These are phyloP conservation scores for Hypoxylon subgilvum DNA, from an alignment of 495 filamentous ascomycete species.

Conservation along the genomic window DNA sequence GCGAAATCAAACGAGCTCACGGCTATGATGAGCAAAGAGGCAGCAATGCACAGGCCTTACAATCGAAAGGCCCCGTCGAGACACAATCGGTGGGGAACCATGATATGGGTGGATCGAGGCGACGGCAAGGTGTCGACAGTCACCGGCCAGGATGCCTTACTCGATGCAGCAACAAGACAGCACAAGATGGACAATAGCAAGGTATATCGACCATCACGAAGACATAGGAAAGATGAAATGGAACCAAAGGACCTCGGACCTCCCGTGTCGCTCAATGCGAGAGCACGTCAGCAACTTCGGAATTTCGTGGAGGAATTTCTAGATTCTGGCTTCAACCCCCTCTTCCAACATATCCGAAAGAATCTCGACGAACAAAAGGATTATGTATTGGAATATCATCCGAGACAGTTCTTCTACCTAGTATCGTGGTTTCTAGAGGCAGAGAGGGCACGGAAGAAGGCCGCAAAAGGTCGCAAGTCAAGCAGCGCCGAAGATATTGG, in stretches of 20 bases:
- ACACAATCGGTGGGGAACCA: constrained; percentile 94
- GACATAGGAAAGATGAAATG: constrained; percentile 66
- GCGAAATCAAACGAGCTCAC: constrained; percentile 75
- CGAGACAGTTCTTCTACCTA: constrained; percentile 87
- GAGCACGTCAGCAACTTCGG: constrained; percentile 73
- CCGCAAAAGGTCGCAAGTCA: constrained; percentile 54
- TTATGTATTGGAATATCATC: constrained; percentile 75
- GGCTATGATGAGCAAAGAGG: constrained; percentile 76
- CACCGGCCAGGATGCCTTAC: constrained; percentile 82
- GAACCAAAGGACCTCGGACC: constrained; percentile 78
- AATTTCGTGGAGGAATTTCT: constrained; percentile 91
- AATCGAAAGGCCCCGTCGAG: constrained; percentile 80
- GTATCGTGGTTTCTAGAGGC: constrained; percentile 94
- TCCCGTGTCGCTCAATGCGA: constrained; percentile 66
- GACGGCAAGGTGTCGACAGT: constrained; percentile 82
- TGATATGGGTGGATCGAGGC: constrained; percentile 93
- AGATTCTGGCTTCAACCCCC: constrained; percentile 93
- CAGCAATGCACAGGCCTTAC: constrained; percentile 76
- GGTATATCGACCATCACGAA: constrained; percentile 81
- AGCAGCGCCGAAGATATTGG: constrained; percentile 64
- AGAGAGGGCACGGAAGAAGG: constrained; percentile 74
- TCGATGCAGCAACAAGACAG: constrained; percentile 72
- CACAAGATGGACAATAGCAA: constrained; percentile 90
- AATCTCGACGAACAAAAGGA: constrained; percentile 90
- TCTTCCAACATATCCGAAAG: constrained; percentile 84